Evolutionary conservation across 805 yeast genomes (phyloP).

Genomic region (Yamadazyma kitorensis): DNA sequence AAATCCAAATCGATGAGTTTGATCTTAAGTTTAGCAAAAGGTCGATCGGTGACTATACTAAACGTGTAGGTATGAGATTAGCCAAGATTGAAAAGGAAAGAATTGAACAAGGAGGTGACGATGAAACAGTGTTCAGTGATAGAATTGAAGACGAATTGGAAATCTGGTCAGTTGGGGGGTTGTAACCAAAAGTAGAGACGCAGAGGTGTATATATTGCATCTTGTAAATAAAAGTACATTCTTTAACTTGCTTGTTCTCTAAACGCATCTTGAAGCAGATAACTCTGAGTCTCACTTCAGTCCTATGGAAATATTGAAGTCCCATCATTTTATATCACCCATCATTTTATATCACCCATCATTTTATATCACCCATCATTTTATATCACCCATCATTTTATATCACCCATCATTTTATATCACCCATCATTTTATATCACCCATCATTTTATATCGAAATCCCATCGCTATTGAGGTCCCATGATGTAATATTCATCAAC

Average conservation of each 20-base stretch:
- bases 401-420: too few relatives aligned
- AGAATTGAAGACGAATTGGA: slow-evolving; percentile 82
- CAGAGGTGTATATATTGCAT: neutral
- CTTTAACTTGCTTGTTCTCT: neutral
- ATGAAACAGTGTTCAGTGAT: slow-evolving; percentile 79
- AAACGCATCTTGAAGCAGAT: too few relatives aligned
- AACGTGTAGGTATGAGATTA: slow-evolving; percentile 83
- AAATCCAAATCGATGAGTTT: slow-evolving; percentile 31
- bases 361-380: too few relatives aligned
- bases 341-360: too few relatives aligned
- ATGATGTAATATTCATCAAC: too few relatives aligned
- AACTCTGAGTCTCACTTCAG: too few relatives aligned
- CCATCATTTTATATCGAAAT: too few relatives aligned
- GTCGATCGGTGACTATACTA: slow-evolving; percentile 83
- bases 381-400: too few relatives aligned
- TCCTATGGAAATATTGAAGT: too few relatives aligned
- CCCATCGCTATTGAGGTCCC: too few relatives aligned
- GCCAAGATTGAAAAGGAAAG: slow-evolving; percentile 87
- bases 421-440: too few relatives aligned
- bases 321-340: too few relatives aligned
- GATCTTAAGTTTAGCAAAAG: slow-evolving; percentile 56
- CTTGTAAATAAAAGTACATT: neutral
- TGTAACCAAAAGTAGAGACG: neutral
- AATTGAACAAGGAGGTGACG: slow-evolving; percentile 87
- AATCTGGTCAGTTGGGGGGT: slow-evolving; percentile 79